Evolutionary conservation across 768 basidiomycete genomes (phyloP).

Genomic region (Trametes cubensis): DNA sequence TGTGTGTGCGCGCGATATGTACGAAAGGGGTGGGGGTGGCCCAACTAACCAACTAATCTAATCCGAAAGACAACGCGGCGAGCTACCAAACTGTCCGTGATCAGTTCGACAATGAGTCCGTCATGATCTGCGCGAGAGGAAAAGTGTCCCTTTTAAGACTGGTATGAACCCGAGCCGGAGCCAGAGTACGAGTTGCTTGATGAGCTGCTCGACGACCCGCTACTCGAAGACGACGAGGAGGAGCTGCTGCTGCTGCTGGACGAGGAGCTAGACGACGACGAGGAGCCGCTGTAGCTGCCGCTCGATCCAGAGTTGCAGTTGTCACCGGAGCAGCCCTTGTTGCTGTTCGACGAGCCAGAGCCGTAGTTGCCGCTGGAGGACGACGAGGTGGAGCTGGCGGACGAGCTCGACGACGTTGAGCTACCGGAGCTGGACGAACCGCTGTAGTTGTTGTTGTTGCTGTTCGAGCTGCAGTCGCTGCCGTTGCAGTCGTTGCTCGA

Average conservation of each 20-base stretch:
- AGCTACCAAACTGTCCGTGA: slow-evolving; percentile 25
- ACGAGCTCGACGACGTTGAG: slow-evolving; percentile 8
- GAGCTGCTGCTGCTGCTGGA: neutral
- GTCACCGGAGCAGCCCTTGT: neutral
- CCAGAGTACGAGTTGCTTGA: slow-evolving; percentile 4
- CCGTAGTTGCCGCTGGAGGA: neutral
- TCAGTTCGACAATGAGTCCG: slow-evolving; percentile 26
- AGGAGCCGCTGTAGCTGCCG: neutral
- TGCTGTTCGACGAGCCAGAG: neutral
- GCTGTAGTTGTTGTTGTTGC: neutral
- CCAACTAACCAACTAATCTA: slow-evolving; percentile 2
- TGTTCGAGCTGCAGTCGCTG: neutral
- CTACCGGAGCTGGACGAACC: slow-evolving; percentile 15
- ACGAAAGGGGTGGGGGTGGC: neutral
- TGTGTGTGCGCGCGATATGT: neutral
- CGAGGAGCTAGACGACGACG: slow-evolving; percentile 1
- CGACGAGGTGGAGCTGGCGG: neutral
- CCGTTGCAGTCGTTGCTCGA: slow-evolving; percentile 12
- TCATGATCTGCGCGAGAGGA: slow-evolving; percentile 3
- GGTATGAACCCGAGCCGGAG: neutral
- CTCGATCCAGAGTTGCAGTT: slow-evolving; percentile 1
- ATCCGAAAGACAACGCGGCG: slow-evolving; percentile 10
- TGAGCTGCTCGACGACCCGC: neutral
- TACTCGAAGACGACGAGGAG: neutral
- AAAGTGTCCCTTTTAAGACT: slow-evolving; percentile 23